Evolutionary conservation across 331 rosid genomes (phyloP).

Genomic region (Telfairia occidentalis): DNA sequence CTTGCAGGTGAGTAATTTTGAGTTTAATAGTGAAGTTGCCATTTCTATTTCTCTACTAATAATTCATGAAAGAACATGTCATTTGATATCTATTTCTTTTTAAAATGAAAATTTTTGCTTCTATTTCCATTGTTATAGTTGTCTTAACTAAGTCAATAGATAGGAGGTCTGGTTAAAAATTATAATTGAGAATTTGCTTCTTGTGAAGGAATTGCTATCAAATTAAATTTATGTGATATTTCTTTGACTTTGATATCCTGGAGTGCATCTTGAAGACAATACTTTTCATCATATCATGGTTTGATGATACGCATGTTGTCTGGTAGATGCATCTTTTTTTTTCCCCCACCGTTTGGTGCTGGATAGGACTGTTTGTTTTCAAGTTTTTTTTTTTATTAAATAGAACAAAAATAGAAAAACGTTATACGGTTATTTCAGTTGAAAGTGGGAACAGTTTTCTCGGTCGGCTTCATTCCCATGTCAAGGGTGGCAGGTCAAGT

Average conservation of each 20-base stretch:
- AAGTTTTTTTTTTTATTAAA: not conserved
- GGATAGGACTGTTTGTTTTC: not conserved
- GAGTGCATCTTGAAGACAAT: not conserved
- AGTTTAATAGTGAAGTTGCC: not conserved
- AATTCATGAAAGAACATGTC: not conserved
- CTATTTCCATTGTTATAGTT: not conserved
- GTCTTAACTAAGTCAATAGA: not conserved
- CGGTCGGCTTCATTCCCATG: too few relatives aligned
- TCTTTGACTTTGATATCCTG: not conserved
- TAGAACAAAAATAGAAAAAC: not conserved
- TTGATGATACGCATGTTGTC: not conserved
- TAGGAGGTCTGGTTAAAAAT: not conserved
- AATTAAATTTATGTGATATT: not conserved
- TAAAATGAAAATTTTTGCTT: not conserved
- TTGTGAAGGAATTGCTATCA: not conserved
- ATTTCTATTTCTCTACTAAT: not conserved
- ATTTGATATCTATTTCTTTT: not conserved
- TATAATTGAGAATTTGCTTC: not conserved
- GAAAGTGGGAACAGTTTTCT: too few relatives aligned
- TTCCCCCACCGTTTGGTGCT: too few relatives aligned
- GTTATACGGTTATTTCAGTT: not conserved
- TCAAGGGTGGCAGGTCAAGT: not conserved
- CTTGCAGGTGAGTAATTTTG: constrained; percentile 52
- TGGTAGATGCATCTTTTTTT: not conserved
- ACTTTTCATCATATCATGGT: not conserved